Evolutionary conservation across 1,284 basidiomycete genomes (phyloP).

Genomic region (Cryptococcus wingfieldii): DNA sequence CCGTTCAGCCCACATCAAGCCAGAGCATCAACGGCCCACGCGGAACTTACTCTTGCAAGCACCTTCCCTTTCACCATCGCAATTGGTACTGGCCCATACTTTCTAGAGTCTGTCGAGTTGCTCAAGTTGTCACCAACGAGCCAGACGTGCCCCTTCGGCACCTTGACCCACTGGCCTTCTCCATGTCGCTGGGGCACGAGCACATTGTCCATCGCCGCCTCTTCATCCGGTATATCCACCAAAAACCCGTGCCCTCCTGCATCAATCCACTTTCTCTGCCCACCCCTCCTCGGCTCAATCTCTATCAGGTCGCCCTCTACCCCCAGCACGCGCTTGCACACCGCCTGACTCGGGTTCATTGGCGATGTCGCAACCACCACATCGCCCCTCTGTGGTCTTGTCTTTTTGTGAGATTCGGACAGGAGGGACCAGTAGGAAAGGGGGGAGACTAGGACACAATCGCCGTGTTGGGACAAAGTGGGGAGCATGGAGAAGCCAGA

Average conservation of each 20-base stretch:
- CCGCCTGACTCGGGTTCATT: constrained; percentile 60
- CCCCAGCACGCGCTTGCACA: constrained; percentile 89
- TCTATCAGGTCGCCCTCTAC: constrained; percentile 85
- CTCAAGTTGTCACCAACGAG: constrained; percentile 83
- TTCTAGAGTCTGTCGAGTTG: constrained; percentile 78
- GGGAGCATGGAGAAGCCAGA: constrained; percentile 83
- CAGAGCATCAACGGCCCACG: no score
- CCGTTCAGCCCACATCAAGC: not conserved
- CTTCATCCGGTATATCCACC: constrained; percentile 24
- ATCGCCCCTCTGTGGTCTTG: constrained; percentile 66
- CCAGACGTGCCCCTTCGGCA: constrained; percentile 88
- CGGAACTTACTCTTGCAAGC: constrained; percentile 62
- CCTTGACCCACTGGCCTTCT: constrained; percentile 59
- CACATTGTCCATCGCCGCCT: constrained; percentile 29
- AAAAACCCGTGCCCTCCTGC: constrained; percentile 13
- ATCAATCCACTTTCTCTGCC: constrained; percentile 27
- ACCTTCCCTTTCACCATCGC: constrained; percentile 74
- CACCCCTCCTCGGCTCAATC: constrained; percentile 60
- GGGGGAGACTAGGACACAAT: constrained; percentile 54
- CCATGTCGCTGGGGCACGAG: constrained; percentile 54
- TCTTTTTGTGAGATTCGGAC: constrained; percentile 7
- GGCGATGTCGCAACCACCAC: constrained; percentile 75
- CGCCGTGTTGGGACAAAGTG: constrained; percentile 58
- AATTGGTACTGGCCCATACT: constrained; percentile 86
- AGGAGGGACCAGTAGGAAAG: constrained; percentile 44